Base-by-base conservation (phyloP, 257 asterid species). In the Solanum habrochaites region DNA sequence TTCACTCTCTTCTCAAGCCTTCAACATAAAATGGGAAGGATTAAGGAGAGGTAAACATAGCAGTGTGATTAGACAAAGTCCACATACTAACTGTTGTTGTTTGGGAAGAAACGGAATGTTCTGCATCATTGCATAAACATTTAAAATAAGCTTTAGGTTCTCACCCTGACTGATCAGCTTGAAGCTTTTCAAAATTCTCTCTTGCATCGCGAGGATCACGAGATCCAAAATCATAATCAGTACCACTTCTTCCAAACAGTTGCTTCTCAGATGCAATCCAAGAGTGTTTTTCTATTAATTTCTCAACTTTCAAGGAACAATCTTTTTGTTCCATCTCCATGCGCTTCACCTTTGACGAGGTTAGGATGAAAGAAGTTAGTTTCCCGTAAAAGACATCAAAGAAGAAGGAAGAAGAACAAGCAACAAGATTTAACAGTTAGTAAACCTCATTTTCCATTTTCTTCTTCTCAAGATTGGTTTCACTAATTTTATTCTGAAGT, bases 1-100 rank as follows among this genome's bases (percentile, higher is more conserved):
- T 97, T 96, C 86, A 97, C 99, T 89, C 99, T 94, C 92, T 97
- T 97, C 96, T 97, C 99, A 77, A 97, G 98, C 85, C 99, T 96
- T 89, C 88, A 88, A 88, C 47, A 85, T 80, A 89, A 87, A 88
- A 75, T 77, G 72, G 83, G 70, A 25, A 81, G 86, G 71, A 37
- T 87, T 43, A 62, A 73, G 85, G 86, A 87, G 42, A 84, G 88
- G 72, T 60, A 6, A 73, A 60, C 18, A 8, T 78, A 45, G 66
- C 84, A 49, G 43, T 49, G 29, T 81, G 29, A 81, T 11, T 47
- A 29, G 83, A 75, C 23, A 42, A n/a, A 40, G 60, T 40, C 7
- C 83, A 40, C 58, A 75, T 8, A 43, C 83, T 75, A 42, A 75
- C 83, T 75, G 35, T 18, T 75, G 58, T 42, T 75, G 6, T 75